A percentile compares a stretch with the other conserved stretches of the same genome.
Conservation (phyloP, 371 early-diverging fungal genomes). For the Batrachochytrium dendrobatidis region DNA sequence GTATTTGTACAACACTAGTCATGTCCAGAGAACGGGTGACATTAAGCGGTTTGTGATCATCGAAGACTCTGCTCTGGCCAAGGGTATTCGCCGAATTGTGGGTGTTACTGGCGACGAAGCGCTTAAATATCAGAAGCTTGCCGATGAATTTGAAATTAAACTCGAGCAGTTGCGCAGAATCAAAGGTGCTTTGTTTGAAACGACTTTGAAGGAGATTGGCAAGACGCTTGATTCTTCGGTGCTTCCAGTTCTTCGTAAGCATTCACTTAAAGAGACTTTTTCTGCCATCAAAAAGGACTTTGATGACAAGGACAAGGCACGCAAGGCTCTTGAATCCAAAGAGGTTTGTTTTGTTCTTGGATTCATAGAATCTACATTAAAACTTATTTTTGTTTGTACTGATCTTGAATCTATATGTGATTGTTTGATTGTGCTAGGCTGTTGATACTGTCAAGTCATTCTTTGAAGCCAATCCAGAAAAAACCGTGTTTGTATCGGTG, state of each 20-base stretch:
- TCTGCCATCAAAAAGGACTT: conserved; percentile 69
- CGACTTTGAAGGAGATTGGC: conserved; percentile 66
- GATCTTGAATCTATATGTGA: conserved; percentile 2
- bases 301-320: conserved; percentile 82
- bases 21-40: conserved; percentile 88
- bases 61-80: conserved; percentile 93
- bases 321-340: conserved; percentile 77
- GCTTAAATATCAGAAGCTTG: conserved; percentile 54
- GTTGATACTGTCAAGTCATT: conserved; percentile 68
- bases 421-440: conserved; percentile 32
- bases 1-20: too few species aligned
- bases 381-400: background rate
- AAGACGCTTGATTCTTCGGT: conserved; percentile 74
- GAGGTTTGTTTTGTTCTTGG: conserved; percentile 19
- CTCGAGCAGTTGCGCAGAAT: conserved; percentile 51
- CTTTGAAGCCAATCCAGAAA: conserved; percentile 67
- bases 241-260: conserved; percentile 76
- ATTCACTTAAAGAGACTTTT: conserved; percentile 61
- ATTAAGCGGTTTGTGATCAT: conserved; percentile 85
- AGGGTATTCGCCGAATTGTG: conserved; percentile 95
- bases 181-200: conserved; percentile 59
- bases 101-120: conserved; percentile 96
- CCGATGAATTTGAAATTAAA: conserved; percentile 56
- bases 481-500: conserved; percentile 49
- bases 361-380: background rate